These are phyloP conservation scores for Aspergillus texensis DNA, from an alignment of 2,329 filamentous ascomycete species.

Conservation along the genomic window DNA sequence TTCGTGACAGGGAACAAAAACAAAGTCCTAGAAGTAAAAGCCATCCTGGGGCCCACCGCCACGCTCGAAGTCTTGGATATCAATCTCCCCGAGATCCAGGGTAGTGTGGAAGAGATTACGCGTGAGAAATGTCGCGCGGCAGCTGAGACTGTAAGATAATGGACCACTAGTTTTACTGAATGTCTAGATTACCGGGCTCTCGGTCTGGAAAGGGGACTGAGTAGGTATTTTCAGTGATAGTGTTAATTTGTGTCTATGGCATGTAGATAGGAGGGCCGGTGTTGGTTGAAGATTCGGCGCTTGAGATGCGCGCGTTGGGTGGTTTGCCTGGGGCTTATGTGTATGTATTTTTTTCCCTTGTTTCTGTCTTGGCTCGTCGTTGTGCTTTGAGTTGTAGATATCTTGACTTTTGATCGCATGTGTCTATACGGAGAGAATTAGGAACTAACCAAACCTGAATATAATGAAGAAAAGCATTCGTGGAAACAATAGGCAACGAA, in stretches of 20 bases:
- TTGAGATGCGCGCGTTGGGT: conserved; percentile 81
- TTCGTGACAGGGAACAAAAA: conserved; percentile 92
- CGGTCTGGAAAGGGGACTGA: neutral
- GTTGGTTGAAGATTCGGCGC: conserved; percentile 84
- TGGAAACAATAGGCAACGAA: conserved; percentile 72
- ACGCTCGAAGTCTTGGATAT: conserved; percentile 68
- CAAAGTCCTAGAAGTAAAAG: conserved; percentile 81
- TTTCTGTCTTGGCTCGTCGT: neutral
- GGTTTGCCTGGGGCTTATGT: conserved; percentile 87
- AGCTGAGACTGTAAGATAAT: conserved; percentile 50
- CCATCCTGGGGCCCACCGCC: conserved; percentile 71
- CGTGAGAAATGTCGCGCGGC: conserved; percentile 77
- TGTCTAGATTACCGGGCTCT: neutral
- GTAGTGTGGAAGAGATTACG: conserved; percentile 81
- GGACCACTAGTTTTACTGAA: neutral
- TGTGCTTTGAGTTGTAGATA: neutral
- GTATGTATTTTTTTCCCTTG: conserved; percentile 52
- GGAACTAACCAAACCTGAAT: neutral
- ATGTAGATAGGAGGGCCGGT: conserved; percentile 73
- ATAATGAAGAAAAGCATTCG: conserved; percentile 77
- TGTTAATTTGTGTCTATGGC: neutral
- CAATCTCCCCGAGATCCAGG: conserved; percentile 82
- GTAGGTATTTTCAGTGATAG: neutral
- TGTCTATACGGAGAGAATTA: neutral
- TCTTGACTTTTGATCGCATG: neutral